These are phyloP conservation scores for Hymenoscyphus salicellus DNA, from an alignment of 2,329 filamentous ascomycete genomes.

Conservation along the genomic window DNA sequence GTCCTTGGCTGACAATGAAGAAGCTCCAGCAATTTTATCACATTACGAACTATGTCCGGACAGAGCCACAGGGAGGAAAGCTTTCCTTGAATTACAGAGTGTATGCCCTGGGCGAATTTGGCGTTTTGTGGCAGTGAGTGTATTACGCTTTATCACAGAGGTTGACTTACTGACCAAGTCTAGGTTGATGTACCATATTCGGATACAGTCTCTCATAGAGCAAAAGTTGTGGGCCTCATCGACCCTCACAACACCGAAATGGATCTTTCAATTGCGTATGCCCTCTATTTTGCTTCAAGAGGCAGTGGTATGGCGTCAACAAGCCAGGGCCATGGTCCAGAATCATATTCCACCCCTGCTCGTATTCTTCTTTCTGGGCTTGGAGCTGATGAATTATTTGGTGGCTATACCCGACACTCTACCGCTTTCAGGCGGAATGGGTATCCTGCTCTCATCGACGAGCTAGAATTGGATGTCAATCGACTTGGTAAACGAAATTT, in stretches of 20 bases:
- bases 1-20: not conserved
- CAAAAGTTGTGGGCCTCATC: constrained; percentile 72
- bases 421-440: constrained; percentile 69
- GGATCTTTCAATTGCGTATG: constrained; percentile 91
- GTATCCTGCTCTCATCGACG: constrained; percentile 69
- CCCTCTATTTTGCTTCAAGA: constrained; percentile 90
- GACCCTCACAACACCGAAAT: constrained; percentile 96
- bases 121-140: constrained; percentile 72
- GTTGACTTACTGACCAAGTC: constrained; percentile 11
- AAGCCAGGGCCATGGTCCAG: constrained; percentile 16
- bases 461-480: constrained; percentile 80
- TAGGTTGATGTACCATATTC: constrained; percentile 77
- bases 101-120: constrained; percentile 70
- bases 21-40: constrained; percentile 10
- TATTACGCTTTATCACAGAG: constrained; percentile 9
- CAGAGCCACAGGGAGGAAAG: constrained; percentile 77
- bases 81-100: constrained; percentile 68
- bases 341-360: constrained; percentile 63
- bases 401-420: constrained; percentile 82
- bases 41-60: constrained; percentile 86
- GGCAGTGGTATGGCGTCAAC: constrained; percentile 50
- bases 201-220: constrained; percentile 67
- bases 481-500: constrained; percentile 91
- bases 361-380: constrained; percentile 87
- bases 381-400: constrained; percentile 94